Percentiles rank a stretch among this genome's conserved stretches.
Evolutionary conservation across 148 eudicot genomes (phyloP).

Genomic region (Chenopodium album): DNA sequence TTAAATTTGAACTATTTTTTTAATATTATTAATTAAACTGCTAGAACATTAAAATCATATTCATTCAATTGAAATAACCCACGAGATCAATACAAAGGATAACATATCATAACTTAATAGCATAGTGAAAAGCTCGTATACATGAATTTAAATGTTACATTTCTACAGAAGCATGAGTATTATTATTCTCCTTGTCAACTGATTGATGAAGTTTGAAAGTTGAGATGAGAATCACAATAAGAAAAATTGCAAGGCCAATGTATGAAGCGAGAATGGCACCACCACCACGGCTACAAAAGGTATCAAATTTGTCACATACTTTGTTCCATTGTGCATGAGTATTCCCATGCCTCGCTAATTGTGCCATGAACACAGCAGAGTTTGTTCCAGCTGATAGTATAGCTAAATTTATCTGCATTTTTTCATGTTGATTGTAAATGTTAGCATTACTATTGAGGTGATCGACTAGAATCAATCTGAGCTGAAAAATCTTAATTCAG

Average conservation of each 20-base stretch:
- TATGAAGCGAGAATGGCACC: constrained; percentile 62
- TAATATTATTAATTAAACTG: too few species aligned
- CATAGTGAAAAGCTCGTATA: not conserved
- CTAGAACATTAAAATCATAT: too few species aligned
- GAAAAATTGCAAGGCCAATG: constrained; percentile 37
- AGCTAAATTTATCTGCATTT: constrained; percentile 41
- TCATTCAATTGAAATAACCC: not conserved
- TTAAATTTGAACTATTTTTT: too few species aligned
- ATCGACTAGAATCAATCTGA: too few species aligned
- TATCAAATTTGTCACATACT: constrained; percentile 62
- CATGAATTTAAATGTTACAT: not conserved
- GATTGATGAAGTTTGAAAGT: constrained; percentile 8
- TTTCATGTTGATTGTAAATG: not conserved
- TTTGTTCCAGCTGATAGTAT: constrained; percentile 51
- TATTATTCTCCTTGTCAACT: constrained; percentile 6
- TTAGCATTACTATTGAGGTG: not conserved
- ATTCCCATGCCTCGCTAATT: constrained; percentile 69
- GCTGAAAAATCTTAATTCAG: too few species aligned
- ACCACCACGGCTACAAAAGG: constrained; percentile 50
- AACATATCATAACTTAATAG: not conserved
- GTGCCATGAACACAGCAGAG: constrained; percentile 69
- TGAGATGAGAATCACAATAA: constrained; percentile 21
- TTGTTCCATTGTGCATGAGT: constrained; percentile 78
- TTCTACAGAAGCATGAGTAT: not conserved
- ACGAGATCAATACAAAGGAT: not conserved